phyloP scores from a whole-genome alignment of 495 filamentous ascomycete genomes.

The Aspergillus bridgeri region DNA sequence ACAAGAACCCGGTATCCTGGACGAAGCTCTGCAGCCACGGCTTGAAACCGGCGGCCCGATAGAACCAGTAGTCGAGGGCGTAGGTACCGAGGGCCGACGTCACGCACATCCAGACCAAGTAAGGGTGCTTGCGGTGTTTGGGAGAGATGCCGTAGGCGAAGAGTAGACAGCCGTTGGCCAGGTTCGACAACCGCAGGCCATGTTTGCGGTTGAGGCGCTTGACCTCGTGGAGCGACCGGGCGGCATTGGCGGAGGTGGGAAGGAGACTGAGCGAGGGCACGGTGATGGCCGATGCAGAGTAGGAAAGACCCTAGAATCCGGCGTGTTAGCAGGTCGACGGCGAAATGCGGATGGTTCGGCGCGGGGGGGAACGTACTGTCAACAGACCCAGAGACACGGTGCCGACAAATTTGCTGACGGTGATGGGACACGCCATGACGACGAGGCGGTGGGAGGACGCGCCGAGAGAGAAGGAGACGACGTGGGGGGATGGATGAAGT shows the following conservation, averaged over 20 bases:
- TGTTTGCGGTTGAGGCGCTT: slow-evolving; percentile 56
- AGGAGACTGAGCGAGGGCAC: slow-evolving; percentile 75
- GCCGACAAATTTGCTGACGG: slow-evolving; percentile 83
- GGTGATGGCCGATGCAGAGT: slow-evolving; percentile 68
- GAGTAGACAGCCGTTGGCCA: slow-evolving; percentile 61
- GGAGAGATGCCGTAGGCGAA: slow-evolving; percentile 74
- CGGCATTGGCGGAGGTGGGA: slow-evolving; percentile 63
- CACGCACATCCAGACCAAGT: slow-evolving; percentile 73
- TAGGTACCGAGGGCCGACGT: slow-evolving; percentile 53
- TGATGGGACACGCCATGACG: slow-evolving; percentile 67
- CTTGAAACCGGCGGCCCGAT: slow-evolving; percentile 33
- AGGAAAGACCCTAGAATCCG: slow-evolving; percentile 69
- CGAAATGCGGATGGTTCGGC: neutral
- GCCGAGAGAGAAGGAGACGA: too few species aligned
- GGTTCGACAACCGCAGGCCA: slow-evolving; percentile 54
- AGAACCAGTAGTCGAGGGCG: slow-evolving; percentile 53
- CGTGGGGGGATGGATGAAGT: too few species aligned
- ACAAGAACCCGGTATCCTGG: slow-evolving; percentile 27
- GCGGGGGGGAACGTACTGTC: slow-evolving; percentile 58
- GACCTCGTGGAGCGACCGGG: slow-evolving; percentile 61
- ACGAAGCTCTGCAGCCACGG: slow-evolving; percentile 25
- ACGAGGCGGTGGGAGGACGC: neutral
- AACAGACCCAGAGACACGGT: slow-evolving; percentile 81
- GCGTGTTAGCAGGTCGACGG: slow-evolving; percentile 1
- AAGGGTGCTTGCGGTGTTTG: slow-evolving; percentile 68